Evolutionary conservation across 306 rosid species (phyloP), one percentile per base, ranked within the genome.

Genomic region (Pyrus bretschneideri): DNA sequence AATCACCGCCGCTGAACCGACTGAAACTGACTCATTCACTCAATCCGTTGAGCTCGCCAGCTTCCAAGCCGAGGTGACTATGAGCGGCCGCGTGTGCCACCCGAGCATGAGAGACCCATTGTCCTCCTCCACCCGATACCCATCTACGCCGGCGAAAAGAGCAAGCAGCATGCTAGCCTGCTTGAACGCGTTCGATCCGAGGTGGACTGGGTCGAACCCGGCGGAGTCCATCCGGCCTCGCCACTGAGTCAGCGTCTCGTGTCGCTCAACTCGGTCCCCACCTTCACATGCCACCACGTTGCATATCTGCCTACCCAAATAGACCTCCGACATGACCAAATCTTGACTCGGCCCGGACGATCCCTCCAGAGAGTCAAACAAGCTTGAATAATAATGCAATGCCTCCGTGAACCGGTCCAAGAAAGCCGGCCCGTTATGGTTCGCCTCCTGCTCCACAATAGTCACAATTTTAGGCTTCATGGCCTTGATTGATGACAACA

Each of bases 221-320:
- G 86, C 84, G 14, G 86, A 52, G 6, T 84, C 82, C 82, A 91
- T 22, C 61, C 96, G 81, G 9, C n/a, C 72, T 52, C 88, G 74
- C 98, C 98, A 93, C 82, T 90, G 93, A 40, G 21, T 46, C 83
- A 89, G 21, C 11, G 86, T 83, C 86, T 93, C 98, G 73, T 91
- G 98, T 18, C 98, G 78, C 82, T 93, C 98, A 0, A 91, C 92
- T 42, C 98, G 89, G 70, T 89, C 93, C 45, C 77, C 9, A 1
- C 93, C 96, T 67, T 93, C 97, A 33, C 79, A 89, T 4, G 93
- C 93, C 78, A 93, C 97, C 83, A 93, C 91, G 88, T 93, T 91
- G 79, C 88, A 87, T 57, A 93, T 89, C 72, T 93, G 96, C 14
- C 81, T 83, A 45, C 96, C 96, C 4, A 93, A 29, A 49, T 91